Evolutionary conservation across 2,329 filamentous ascomycete species (phyloP).

Genomic region (Fusarium tuaranense): DNA sequence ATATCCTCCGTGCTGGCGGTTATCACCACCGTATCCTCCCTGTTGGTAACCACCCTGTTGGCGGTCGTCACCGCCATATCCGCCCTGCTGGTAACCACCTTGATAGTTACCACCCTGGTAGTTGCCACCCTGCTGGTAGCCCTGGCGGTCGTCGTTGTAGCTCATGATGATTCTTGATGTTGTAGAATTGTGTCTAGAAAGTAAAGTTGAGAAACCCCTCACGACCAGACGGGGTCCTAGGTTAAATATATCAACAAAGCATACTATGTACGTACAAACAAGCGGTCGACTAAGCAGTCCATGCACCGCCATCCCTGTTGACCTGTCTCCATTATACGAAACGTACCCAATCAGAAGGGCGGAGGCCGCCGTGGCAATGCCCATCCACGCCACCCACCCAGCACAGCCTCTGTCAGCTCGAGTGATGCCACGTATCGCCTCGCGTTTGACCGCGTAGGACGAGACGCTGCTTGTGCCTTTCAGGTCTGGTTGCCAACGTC

Average conservation of each 20-base stretch:
- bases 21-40: not conserved
- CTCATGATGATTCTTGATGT: not conserved
- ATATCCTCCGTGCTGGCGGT: not conserved
- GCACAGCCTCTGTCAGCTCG: not conserved
- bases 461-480: not conserved
- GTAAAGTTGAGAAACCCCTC: not conserved
- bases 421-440: slow-evolving; percentile 1
- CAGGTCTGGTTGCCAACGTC: not conserved
- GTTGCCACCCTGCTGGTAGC: not conserved
- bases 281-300: not conserved
- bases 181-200: not conserved
- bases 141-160: not conserved
- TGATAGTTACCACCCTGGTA: not conserved
- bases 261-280: not conserved
- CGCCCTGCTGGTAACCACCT: not conserved
- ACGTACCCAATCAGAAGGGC: not conserved
- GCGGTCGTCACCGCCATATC: not conserved
- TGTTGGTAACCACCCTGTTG: not conserved
- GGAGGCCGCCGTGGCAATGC: not conserved
- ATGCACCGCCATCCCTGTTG: not conserved
- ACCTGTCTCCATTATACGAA: not conserved
- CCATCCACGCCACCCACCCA: not conserved
- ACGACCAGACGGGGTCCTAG: not conserved
- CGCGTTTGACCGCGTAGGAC: not conserved
- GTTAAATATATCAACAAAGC: slow-evolving; percentile 1